These are phyloP conservation scores for Gracilaria gracilis DNA, from an alignment of 23 red algal species.

Conservation along the genomic window DNA sequence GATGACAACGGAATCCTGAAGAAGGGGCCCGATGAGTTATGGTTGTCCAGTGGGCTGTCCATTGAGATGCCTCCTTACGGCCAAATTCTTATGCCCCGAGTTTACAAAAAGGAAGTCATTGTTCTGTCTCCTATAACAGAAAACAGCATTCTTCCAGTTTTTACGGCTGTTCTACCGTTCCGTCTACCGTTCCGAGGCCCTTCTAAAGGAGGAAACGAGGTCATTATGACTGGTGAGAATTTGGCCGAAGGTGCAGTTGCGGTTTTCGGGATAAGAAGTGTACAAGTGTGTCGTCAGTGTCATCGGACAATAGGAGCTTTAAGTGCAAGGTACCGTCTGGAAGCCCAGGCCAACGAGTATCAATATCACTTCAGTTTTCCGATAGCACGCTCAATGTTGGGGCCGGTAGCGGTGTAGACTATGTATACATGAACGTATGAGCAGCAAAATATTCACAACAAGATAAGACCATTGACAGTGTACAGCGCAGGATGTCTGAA, in stretches of 20 bases:
- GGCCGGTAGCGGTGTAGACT: constrained; percentile 46
- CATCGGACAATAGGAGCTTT: constrained; percentile 61
- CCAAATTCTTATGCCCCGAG: constrained; percentile 57
- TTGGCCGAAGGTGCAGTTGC: constrained; percentile 25
- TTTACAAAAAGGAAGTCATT: constrained; percentile 35
- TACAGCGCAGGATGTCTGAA: neutral
- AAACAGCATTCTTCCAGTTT: constrained; percentile 18
- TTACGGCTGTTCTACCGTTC: constrained; percentile 49
- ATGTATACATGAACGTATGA: constrained; percentile 72
- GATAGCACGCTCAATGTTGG: constrained; percentile 21
- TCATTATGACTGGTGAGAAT: constrained; percentile 56
- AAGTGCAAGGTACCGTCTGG: constrained; percentile 66
- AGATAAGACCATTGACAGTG: neutral
- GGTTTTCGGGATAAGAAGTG: constrained; percentile 59
- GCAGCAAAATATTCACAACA: neutral
- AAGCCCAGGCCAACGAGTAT: constrained; percentile 38
- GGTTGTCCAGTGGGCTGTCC: constrained; percentile 24
- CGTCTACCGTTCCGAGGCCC: too few relatives aligned
- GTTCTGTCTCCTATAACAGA: constrained; percentile 48
- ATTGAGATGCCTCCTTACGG: too few relatives aligned
- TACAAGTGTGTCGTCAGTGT: constrained; percentile 47
- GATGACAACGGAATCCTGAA: constrained; percentile 21
- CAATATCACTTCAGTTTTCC: constrained; percentile 44
- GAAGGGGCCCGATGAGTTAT: constrained; percentile 26
- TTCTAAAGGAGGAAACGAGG: constrained; percentile 37